phyloP scores from a whole-genome alignment of 106 monocot genomes.

The Dendrobium chrysotoxum region DNA sequence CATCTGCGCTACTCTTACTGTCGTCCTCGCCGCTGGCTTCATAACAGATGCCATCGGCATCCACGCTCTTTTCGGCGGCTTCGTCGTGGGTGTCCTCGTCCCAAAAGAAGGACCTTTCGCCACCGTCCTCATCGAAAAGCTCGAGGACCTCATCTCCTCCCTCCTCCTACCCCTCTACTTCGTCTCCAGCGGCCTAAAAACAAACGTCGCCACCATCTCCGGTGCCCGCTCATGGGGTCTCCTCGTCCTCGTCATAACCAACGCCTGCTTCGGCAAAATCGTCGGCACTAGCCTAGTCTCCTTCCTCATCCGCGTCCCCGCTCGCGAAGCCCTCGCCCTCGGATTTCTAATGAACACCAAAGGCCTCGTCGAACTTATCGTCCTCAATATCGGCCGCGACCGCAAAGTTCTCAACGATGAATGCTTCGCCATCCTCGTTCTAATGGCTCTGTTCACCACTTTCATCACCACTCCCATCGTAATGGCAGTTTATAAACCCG shows the following conservation, averaged over 20 bases:
- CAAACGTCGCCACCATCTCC: conserved; percentile 28
- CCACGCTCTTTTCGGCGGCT: conserved; percentile 39
- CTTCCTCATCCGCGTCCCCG: conserved; percentile 14
- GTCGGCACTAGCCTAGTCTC: conserved; percentile 15
- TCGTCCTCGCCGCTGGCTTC: conserved; percentile 33
- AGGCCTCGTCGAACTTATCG: conserved; percentile 42
- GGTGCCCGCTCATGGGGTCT: conserved; percentile 31
- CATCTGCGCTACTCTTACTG: conserved; percentile 27
- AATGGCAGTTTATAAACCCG: conserved; percentile 32
- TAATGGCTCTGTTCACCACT: conserved; percentile 43
- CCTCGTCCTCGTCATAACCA: conserved; percentile 28
- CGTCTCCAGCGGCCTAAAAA: conserved; percentile 40
- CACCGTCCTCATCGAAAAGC: conserved; percentile 27
- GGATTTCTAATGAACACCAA: conserved; percentile 47
- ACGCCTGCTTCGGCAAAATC: conserved; percentile 37
- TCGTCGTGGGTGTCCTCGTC: conserved; percentile 29
- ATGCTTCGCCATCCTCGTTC: conserved; percentile 32
- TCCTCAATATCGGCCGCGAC: conserved; percentile 40
- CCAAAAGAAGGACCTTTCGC: conserved; percentile 40
- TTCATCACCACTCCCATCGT: conserved; percentile 39
- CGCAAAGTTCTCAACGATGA: conserved; percentile 37
- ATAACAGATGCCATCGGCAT: conserved; percentile 35
- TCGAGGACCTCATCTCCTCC: conserved; percentile 31
- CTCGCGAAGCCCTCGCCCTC: conserved; percentile 21
- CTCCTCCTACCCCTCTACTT: conserved; percentile 40